Evolutionary conservation across 805 yeast genomes (phyloP), one percentile per base, ranked within the genome.

Genomic region (Candida chauliodis): DNA sequence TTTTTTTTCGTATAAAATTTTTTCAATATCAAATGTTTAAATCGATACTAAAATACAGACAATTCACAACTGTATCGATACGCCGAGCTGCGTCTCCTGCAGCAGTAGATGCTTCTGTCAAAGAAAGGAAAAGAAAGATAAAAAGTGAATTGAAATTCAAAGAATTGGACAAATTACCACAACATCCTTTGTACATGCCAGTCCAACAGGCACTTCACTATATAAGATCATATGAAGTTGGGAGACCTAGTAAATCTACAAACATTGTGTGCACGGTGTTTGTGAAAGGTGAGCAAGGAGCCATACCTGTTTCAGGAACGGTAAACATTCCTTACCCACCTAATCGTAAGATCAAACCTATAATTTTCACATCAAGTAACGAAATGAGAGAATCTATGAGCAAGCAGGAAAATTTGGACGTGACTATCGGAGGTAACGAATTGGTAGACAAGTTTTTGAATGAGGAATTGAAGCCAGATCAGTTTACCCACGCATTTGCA

Each of bases 191-290:
- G 38, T 82, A 78, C 54, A 78, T 85, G 84, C 80, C 77, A 35
- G 70, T 88, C 6, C 76, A 84, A 5, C 60, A 66, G 21, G 96
- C 97, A 1, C 59, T 88, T 58, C 73, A 84, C 50, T 89, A 80
- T 53, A 56, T 91, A 40, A 73, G 96, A 46, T 96, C 98, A 0
- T 78, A 89, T 4, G 96, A 89, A 59, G 95, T 89, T 4, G 98
- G 99, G 4, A 78, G 84, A 53, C 78, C 91, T 2, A 66, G 73
- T 4, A 63, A 73, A n/a, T 79, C 80, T 49, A 79, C 91, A 16
- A 81, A 90, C 17, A 69, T 91, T 28, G 47, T 61, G 20, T 69
- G 84, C 13, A 60, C 85, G 38, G 76, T 82, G 37, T 73, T 86
- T 13, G 66, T 76, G 13, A 69, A 89, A 21, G 78, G 82, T 15